Base-by-base conservation (phyloP, 2,329 filamentous ascomycete genomes). In the Colletotrichum tabaci region DNA sequence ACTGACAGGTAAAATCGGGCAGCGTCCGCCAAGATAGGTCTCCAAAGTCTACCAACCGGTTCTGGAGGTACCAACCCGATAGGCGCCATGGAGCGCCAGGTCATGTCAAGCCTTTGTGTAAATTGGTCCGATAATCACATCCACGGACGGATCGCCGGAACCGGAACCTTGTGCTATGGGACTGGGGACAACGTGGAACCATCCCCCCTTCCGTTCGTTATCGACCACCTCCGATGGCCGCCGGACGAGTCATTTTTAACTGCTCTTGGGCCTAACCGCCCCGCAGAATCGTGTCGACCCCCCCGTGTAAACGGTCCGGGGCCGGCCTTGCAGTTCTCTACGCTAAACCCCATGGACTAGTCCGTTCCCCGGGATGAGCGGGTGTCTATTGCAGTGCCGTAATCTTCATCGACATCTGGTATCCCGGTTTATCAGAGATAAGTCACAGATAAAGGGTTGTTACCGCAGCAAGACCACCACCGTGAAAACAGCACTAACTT, bases 141-240 rank as follows among this genome's bases (percentile, higher is more conserved):
- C 46, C 18, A 21, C 16, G 8, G 47, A 47, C 44, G 53, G 65
- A 71, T 68, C 68, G 68, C 68, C 68, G 68, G 58, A 67, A 68
- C 68, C 65, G 65, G 65, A 71, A 68, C 52, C 66, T 53, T 68
- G 50, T 40, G 9, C 65, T 46, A 35, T 35, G 67, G 50, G 44
- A 13, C 49, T 66, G 57, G 55, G 50, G 47, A 58, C 38, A 8
- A 35, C 30, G 8, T 35, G 30, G 30, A 35, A 35, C 30, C 30
- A n/a, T 6, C 7, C 30, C 30, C 30, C 30, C 7, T 5, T n/a
- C 68, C 65, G 68, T 47, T 8, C 44, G 64, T 63, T 71, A 71
- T 71, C 68, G 42, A 44, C 16, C 21, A 53, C 38, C 26, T 55
- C 46, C 57, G 58, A 49, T 60, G 50, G 52, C 53, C 58, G 52